These are phyloP conservation scores for Solanum lignicaule DNA, from an alignment of 257 asterid species.

Conservation along the genomic window DNA sequence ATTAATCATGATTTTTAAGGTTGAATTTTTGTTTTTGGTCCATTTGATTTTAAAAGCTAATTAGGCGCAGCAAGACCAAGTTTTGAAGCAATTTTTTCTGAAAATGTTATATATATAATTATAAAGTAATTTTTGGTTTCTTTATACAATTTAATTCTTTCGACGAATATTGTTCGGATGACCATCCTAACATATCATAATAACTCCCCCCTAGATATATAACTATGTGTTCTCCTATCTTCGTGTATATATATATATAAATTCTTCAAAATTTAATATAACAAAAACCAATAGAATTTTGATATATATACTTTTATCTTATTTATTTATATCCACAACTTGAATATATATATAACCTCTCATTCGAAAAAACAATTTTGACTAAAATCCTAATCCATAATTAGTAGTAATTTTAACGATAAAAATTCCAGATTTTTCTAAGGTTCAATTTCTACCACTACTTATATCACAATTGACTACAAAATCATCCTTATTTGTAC, in stretches of 20 bases:
- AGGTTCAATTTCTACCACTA: not conserved
- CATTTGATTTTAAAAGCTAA: not conserved
- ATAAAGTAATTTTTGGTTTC: too few species aligned
- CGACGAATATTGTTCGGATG: not conserved
- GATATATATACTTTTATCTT: too few species aligned
- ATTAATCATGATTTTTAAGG: too few species aligned
- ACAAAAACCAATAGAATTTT: too few species aligned
- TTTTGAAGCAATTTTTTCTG: not conserved
- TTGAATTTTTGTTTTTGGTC: not conserved
- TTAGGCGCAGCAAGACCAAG: not conserved
- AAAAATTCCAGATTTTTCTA: not conserved
- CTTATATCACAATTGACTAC: not conserved
- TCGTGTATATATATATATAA: too few species aligned
- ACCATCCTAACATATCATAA: not conserved
- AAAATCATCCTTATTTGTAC: not conserved
- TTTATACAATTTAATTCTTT: not conserved
- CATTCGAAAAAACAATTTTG: not conserved
- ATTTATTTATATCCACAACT: not conserved
- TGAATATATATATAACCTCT: not conserved
- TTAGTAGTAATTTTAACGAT: too few species aligned
- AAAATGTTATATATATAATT: too few species aligned
- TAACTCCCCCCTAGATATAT: not conserved
- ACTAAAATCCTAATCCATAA: too few species aligned
- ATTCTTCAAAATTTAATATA: not conserved
- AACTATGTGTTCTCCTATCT: not conserved